Evolutionary conservation across 2,329 filamentous ascomycete species (phyloP).

Genomic region (Fusarium sp.): DNA sequence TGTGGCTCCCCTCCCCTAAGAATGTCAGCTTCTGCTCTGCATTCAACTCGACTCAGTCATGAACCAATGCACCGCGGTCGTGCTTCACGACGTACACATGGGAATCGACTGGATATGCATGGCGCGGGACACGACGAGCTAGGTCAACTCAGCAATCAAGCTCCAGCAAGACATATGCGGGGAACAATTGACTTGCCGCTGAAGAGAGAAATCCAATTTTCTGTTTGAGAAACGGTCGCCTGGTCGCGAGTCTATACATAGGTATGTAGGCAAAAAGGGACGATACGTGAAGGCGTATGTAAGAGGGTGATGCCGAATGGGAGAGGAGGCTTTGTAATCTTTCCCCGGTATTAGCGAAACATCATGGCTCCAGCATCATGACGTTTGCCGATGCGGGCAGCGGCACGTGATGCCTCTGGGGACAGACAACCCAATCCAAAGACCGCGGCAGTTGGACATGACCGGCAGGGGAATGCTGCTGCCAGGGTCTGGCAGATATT

Average conservation of each 20-base stretch:
- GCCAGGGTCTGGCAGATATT: neutral
- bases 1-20: slow-evolving; percentile 80
- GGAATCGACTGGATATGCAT: slow-evolving; percentile 93
- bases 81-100: slow-evolving; percentile 78
- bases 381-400: slow-evolving; percentile 36
- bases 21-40: slow-evolving; percentile 23
- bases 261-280: neutral
- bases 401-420: slow-evolving; percentile 41
- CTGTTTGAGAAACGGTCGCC: slow-evolving; percentile 53
- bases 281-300: slow-evolving; percentile 13
- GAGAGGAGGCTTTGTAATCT: slow-evolving; percentile 47
- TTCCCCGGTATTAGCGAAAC: slow-evolving; percentile 19
- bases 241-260: slow-evolving; percentile 62
- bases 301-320: slow-evolving; percentile 39
- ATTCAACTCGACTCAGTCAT: neutral
- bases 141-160: slow-evolving; percentile 19
- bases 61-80: neutral
- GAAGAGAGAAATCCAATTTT: slow-evolving; percentile 48
- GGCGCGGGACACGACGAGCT: slow-evolving; percentile 45
- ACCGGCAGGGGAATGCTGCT: neutral
- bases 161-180: neutral
- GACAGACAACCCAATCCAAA: neutral
- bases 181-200: slow-evolving; percentile 36
- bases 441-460: neutral
- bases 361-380: slow-evolving; percentile 43